A percentile compares a stretch with the other conserved stretches of the same genome.
Evolutionary conservation across 148 eudicot genomes (phyloP).

Genomic region (Salicornia ramosissima): DNA sequence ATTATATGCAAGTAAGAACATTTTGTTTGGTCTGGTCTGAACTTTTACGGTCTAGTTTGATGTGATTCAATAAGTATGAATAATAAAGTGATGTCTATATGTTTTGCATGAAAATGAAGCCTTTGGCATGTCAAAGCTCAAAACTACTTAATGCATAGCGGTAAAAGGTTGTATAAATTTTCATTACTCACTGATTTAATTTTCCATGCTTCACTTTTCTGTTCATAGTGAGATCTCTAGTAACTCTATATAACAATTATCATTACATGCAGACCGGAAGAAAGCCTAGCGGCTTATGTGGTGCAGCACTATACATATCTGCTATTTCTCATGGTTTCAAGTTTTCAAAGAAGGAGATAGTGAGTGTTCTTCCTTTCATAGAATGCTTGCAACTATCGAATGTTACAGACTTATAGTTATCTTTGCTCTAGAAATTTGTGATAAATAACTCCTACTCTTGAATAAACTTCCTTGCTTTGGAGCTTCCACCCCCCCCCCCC

Average conservation of each 20-base stretch:
- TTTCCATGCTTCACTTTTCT: too few relatives aligned
- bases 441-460: background rate
- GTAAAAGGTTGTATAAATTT: too few relatives aligned
- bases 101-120: too few relatives aligned
- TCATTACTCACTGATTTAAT: too few relatives aligned
- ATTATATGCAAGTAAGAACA: too few relatives aligned
- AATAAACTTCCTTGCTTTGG: background rate
- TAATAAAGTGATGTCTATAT: too few relatives aligned
- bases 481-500: too few relatives aligned
- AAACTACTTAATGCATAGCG: too few relatives aligned
- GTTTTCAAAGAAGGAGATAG: slow-evolving; percentile 62
- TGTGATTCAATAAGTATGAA: too few relatives aligned
- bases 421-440: background rate
- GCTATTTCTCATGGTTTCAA: slow-evolving; percentile 72
- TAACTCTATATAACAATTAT: slow-evolving; percentile 9
- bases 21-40: too few relatives aligned
- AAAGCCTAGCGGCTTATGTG: slow-evolving; percentile 92
- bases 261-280: slow-evolving; percentile 69
- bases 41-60: too few relatives aligned
- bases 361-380: slow-evolving; percentile 36
- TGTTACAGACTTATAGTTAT: background rate
- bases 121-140: too few relatives aligned
- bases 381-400: background rate
- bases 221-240: background rate
- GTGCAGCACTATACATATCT: slow-evolving; percentile 83